Conservation (phyloP, 345 rosid species). For the Luvunga scandens region DNA sequence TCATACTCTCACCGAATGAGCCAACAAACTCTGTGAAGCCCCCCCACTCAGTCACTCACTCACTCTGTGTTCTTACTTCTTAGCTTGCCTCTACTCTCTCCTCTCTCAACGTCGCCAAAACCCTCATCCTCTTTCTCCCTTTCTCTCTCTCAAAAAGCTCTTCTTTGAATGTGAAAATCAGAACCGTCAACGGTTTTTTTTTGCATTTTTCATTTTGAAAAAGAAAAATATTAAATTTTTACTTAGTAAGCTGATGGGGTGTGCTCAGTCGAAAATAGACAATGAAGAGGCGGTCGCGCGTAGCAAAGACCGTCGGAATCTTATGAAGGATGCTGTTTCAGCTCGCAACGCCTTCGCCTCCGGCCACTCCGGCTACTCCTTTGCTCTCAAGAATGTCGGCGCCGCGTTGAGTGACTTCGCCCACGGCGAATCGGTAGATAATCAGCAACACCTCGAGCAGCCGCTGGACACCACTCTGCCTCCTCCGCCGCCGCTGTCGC, state of each 20-base stretch:
- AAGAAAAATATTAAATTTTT: neutral
- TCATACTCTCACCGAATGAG: slow-evolving; percentile 22
- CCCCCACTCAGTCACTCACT: neutral
- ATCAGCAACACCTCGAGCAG: slow-evolving; percentile 27
- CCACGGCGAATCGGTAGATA: slow-evolving; percentile 66
- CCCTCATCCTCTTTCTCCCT: neutral
- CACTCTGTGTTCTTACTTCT: neutral
- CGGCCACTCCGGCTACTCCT: slow-evolving; percentile 69
- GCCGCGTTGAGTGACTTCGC: slow-evolving; percentile 91
- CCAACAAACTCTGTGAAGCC: too few species aligned
- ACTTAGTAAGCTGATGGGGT: slow-evolving; percentile 54
- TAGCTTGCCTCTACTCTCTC: neutral
- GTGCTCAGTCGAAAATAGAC: slow-evolving; percentile 88
- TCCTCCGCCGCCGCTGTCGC: slow-evolving; percentile 50
- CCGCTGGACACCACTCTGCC: slow-evolving; percentile 37
- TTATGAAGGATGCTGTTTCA: slow-evolving; percentile 81
- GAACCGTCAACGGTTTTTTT: too few species aligned
- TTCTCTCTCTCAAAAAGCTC: neutral
- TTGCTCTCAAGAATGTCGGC: slow-evolving; percentile 77
- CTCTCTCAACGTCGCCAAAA: slow-evolving; percentile 6
- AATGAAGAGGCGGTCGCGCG: slow-evolving; percentile 83
- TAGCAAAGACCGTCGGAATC: slow-evolving; percentile 67
- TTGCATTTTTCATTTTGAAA: neutral
- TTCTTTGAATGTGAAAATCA: neutral
- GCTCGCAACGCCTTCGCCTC: slow-evolving; percentile 86